Evolutionary conservation across 2,329 filamentous ascomycete species (phyloP).

Genomic region (Drechslerella coelobrocha): DNA sequence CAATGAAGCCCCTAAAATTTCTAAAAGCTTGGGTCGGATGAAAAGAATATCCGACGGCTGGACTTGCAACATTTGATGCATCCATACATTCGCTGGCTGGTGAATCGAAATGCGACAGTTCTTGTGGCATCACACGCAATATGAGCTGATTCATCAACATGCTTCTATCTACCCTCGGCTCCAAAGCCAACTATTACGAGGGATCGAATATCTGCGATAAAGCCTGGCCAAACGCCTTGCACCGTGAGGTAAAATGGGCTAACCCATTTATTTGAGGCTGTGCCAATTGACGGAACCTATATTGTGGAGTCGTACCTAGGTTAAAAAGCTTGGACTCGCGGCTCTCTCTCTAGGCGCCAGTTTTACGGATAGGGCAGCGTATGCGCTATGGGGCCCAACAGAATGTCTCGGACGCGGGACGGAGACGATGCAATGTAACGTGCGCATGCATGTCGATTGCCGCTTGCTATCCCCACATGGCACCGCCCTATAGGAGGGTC

Average conservation of each 20-base stretch:
- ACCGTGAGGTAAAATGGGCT: background rate
- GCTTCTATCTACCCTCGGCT: background rate
- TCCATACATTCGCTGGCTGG: too few species aligned
- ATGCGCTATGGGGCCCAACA: background rate
- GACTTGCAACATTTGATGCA: too few species aligned
- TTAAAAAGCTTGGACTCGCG: too few species aligned
- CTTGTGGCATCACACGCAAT: too few species aligned
- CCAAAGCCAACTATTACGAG: background rate
- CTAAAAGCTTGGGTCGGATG: too few species aligned
- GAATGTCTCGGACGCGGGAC: constrained; percentile 1
- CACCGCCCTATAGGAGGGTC: background rate
- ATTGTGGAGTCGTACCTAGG: too few species aligned
- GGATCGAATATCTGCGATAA: background rate
- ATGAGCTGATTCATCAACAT: too few species aligned
- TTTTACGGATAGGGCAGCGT: background rate
- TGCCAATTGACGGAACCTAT: background rate
- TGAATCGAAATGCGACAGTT: too few species aligned
- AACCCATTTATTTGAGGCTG: background rate
- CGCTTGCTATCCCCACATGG: background rate
- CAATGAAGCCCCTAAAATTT: too few species aligned
- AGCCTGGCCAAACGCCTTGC: background rate
- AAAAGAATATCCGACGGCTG: too few species aligned
- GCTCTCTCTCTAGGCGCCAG: background rate
- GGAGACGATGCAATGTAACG: background rate
- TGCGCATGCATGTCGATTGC: background rate